phyloP scores from a whole-genome alignment of 2,329 filamentous ascomycete species.

The Didymella keratinophila region DNA sequence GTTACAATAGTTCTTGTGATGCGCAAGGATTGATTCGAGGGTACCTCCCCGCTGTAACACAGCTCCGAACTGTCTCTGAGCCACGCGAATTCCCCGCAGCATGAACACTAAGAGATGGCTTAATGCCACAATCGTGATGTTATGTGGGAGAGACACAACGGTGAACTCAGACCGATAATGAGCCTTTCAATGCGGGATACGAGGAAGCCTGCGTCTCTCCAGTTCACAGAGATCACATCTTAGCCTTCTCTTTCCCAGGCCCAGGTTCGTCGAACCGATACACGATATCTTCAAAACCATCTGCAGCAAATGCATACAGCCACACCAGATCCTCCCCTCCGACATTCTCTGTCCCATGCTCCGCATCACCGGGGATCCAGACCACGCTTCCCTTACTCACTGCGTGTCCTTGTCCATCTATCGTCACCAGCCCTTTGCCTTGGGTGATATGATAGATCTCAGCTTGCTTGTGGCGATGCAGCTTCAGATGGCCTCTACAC shows the following conservation, averaged over 20 bases:
- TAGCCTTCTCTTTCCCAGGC: conserved; percentile 4
- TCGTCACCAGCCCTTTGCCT: conserved; percentile 49
- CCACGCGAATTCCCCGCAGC: no score
- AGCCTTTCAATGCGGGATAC: no score
- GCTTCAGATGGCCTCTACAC: conserved; percentile 44
- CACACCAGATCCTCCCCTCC: conserved; percentile 45
- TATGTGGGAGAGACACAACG: no score
- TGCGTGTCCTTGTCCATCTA: conserved; percentile 47
- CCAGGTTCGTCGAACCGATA: conserved; percentile 46
- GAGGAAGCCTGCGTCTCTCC: no score
- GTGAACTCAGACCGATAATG: no score
- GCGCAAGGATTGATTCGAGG: no score
- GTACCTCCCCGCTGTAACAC: no score
- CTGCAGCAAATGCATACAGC: conserved; percentile 54
- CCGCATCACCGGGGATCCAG: conserved; percentile 55
- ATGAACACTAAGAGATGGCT: no score
- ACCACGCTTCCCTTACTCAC: conserved; percentile 49
- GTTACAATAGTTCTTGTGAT: no score
- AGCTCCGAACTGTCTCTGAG: no score
- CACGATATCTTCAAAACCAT: conserved; percentile 50
- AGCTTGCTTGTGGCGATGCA: conserved; percentile 53
- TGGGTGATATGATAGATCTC: conserved; percentile 55
- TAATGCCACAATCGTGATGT: no score
- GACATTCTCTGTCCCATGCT: conserved; percentile 50
- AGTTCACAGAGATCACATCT: no score